phyloP scores from a whole-genome alignment of 192 early-diverging fungal species.

The Diversispora eburnea region DNA sequence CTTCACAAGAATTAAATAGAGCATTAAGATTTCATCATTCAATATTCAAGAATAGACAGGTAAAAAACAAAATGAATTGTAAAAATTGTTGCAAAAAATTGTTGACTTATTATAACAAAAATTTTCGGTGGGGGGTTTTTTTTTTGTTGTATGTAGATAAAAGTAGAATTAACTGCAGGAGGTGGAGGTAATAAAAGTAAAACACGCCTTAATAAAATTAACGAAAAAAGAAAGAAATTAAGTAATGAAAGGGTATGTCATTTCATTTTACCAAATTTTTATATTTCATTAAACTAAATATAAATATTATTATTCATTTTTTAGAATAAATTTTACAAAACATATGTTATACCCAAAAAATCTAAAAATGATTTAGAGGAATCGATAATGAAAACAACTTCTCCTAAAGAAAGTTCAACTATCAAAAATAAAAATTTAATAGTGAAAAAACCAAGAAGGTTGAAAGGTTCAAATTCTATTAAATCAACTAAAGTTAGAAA shows the following conservation, averaged over 20 bases:
- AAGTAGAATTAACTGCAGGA: slow-evolving; percentile 71
- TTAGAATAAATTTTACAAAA: not conserved
- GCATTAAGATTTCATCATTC: not conserved
- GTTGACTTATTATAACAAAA: not conserved
- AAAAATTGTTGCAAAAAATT: not conserved
- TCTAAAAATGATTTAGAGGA: not conserved
- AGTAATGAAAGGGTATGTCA: slow-evolving; percentile 51
- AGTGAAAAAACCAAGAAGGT: not conserved
- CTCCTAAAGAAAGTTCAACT: too few relatives aligned
- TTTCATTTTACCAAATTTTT: not conserved
- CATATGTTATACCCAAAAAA: not conserved
- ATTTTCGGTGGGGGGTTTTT: not conserved
- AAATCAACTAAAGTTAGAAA: slow-evolving; percentile 31
- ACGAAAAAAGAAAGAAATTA: slow-evolving; percentile 47
- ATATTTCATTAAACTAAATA: not conserved
- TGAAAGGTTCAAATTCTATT: not conserved
- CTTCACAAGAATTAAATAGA: slow-evolving; percentile 51
- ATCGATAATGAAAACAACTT: too few relatives aligned
- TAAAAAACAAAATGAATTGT: not conserved
- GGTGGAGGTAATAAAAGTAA: slow-evolving; percentile 65
- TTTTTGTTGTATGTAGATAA: slow-evolving; percentile 47
- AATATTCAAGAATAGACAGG: slow-evolving; percentile 3
- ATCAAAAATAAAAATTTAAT: too few relatives aligned
- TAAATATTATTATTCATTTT: not conserved
- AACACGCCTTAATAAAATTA: slow-evolving; percentile 44